Conservation (phyloP, 371 early-diverging fungal genomes). For the Thermomucor indicae-seudaticae region DNA sequence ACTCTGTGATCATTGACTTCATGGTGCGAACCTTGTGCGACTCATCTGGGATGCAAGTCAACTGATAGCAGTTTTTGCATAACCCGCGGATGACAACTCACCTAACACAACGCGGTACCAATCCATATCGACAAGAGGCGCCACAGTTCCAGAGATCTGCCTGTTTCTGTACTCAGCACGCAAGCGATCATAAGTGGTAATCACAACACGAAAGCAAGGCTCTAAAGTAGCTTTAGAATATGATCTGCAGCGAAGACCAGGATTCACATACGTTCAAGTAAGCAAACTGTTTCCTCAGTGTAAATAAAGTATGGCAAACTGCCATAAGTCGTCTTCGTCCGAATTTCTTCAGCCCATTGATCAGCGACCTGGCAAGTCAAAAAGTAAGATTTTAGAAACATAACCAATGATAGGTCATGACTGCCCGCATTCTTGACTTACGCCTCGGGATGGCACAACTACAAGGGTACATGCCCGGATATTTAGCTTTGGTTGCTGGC, state of each 20-base stretch:
- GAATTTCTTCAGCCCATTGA: conserved; percentile 69
- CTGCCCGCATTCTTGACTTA: conserved; percentile 9
- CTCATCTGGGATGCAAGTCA: conserved; percentile 59
- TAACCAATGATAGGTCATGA: background rate
- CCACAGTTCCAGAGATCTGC: background rate
- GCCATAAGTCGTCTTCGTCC: conserved; percentile 50
- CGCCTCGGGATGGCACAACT: conserved; percentile 35
- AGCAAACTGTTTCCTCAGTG: conserved; percentile 17
- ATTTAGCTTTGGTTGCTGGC: conserved; percentile 30
- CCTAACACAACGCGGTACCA: conserved; percentile 51
- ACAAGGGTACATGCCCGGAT: conserved; percentile 29
- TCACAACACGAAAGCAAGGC: conserved; percentile 32
- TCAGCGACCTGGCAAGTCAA: conserved; percentile 21
- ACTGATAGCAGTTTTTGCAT: background rate
- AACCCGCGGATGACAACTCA: background rate
- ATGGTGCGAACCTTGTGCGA: conserved; percentile 69
- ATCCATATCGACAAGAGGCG: conserved; percentile 31
- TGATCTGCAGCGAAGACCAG: background rate
- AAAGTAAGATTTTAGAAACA: background rate
- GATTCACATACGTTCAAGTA: conserved; percentile 31
- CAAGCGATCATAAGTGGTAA: conserved; percentile 38
- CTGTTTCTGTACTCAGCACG: conserved; percentile 26
- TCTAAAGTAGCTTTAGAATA: conserved; percentile 8
- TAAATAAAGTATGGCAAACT: conserved; percentile 39
- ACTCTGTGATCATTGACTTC: conserved; percentile 19